phyloP scores from a whole-genome alignment of 2,329 filamentous ascomycete species.

The Monosporascus sp. region DNA sequence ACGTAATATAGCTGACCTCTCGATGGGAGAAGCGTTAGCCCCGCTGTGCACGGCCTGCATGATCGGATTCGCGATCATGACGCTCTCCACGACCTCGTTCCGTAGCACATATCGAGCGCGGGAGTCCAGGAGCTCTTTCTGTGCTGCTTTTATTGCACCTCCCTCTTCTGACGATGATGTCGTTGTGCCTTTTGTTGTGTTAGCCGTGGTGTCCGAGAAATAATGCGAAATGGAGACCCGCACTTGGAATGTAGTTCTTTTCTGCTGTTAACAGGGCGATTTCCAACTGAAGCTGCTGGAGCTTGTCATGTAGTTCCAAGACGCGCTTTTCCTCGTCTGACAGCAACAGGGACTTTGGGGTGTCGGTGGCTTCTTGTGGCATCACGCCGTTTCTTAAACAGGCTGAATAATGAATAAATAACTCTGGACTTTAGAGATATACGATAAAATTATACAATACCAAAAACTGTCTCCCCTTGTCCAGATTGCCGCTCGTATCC shows the following conservation, averaged over 20 bases:
- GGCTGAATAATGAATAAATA: background rate
- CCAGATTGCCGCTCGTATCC: too few species aligned
- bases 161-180: slow-evolving; percentile 23
- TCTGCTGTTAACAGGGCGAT: slow-evolving; percentile 58
- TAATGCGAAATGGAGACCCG: background rate
- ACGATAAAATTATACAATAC: too few species aligned
- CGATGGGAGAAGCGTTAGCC: slow-evolving; percentile 56
- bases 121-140: slow-evolving; percentile 64
- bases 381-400: slow-evolving; percentile 5
- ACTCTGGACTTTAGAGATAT: too few species aligned
- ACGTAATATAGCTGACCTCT: slow-evolving; percentile 50
- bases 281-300: slow-evolving; percentile 68
- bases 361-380: slow-evolving; percentile 24
- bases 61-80: slow-evolving; percentile 68
- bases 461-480: too few species aligned
- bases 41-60: slow-evolving; percentile 72
- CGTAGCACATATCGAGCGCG: slow-evolving; percentile 65
- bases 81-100: slow-evolving; percentile 62
- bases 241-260: slow-evolving; percentile 32
- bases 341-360: slow-evolving; percentile 34
- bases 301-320: slow-evolving; percentile 64
- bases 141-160: slow-evolving; percentile 43
- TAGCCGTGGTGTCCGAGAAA: background rate
- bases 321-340: slow-evolving; percentile 62
- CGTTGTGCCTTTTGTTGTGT: slow-evolving; percentile 30